These are phyloP conservation scores for Theileria orientalis DNA, from an alignment of 169 alveolate species.

Conservation along the genomic window DNA sequence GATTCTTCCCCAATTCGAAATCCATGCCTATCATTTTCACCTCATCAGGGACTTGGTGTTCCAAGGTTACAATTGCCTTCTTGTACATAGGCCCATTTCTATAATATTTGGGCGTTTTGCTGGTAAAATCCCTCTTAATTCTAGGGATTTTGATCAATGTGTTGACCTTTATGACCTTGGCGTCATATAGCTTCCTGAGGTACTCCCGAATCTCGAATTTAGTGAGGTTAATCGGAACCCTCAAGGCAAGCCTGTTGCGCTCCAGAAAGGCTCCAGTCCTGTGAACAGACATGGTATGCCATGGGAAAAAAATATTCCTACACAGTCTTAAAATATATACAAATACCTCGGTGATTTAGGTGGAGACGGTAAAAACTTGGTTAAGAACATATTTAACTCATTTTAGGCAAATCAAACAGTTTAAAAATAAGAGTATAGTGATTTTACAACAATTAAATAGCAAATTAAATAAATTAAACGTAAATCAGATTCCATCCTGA, in stretches of 20 bases:
- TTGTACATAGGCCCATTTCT: slow-evolving; percentile 84
- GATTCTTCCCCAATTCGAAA: slow-evolving; percentile 75
- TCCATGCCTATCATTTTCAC: slow-evolving; percentile 84
- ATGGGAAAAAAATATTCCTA: slow-evolving; percentile 86
- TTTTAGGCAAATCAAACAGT: background rate
- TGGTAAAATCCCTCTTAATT: slow-evolving; percentile 70
- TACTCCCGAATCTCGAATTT: slow-evolving; percentile 84
- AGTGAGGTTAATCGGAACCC: slow-evolving; percentile 85
- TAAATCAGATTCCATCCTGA: slow-evolving; percentile 12
- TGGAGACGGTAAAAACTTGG: slow-evolving; percentile 50
- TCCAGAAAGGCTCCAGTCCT: slow-evolving; percentile 83
- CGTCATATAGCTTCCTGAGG: slow-evolving; percentile 79
- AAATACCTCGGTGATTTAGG: slow-evolving; percentile 76
- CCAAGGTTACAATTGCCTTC: slow-evolving; percentile 84
- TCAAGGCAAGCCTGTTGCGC: slow-evolving; percentile 78
- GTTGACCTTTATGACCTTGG: slow-evolving; percentile 81
- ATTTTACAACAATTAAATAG: background rate
- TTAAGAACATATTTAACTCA: slow-evolving; percentile 23
- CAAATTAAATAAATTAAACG: background rate
- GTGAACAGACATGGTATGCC: slow-evolving; percentile 81
- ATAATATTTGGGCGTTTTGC: slow-evolving; percentile 68
- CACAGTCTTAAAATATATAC: background rate
- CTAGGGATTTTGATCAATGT: slow-evolving; percentile 81
- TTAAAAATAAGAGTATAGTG: background rate
- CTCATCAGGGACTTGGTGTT: slow-evolving; percentile 81